Percentiles rank a stretch among this genome's conserved stretches.
phyloP scores from a whole-genome alignment of 2,329 filamentous ascomycete genomes.

The Balansia obtecta region DNA sequence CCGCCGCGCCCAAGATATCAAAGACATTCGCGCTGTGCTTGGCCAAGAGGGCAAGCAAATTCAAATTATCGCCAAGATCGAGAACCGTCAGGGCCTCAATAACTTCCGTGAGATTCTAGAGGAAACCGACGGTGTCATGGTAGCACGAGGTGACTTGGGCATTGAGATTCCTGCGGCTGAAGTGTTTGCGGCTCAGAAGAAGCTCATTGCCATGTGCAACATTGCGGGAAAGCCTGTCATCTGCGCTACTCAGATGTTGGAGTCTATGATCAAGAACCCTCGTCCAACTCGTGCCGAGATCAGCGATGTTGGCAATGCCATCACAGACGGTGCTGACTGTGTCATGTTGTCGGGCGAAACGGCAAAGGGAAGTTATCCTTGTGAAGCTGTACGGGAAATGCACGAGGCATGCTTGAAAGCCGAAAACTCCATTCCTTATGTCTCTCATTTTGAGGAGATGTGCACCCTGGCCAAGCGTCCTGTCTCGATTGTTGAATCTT shows the following conservation, averaged over 20 bases:
- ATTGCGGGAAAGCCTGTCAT: constrained; percentile 97
- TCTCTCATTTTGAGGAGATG: constrained; percentile 93
- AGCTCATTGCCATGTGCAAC: constrained; percentile 99
- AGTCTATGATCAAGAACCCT: constrained; percentile 99
- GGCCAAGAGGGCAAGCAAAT: constrained; percentile 90
- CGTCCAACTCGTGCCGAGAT: constrained; percentile 96
- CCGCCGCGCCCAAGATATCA: constrained; percentile 85
- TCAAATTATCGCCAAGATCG: constrained; percentile 99
- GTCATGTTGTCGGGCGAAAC: constrained; percentile 99
- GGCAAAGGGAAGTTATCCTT: constrained; percentile 91
- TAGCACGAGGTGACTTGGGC: constrained; percentile 88
- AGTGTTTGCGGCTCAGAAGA: constrained; percentile 99
- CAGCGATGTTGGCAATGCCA: constrained; percentile 94
- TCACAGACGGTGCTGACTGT: constrained; percentile 95
- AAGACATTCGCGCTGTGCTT: constrained; percentile 79
- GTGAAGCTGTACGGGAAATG: constrained; percentile 93
- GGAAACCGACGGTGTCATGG: constrained; percentile 98
- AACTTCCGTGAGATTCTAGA: constrained; percentile 96
- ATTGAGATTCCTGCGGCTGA: constrained; percentile 98
- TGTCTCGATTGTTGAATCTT: constrained; percentile 80
- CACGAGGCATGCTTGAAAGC: constrained; percentile 93
- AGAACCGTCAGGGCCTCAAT: constrained; percentile 99
- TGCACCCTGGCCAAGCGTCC: constrained; percentile 72
- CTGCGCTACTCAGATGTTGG: constrained; percentile 98
- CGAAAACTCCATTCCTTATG: constrained; percentile 94